Evolutionary conservation across 768 basidiomycete genomes (phyloP).

Genomic region (Tricholoma sp.): DNA sequence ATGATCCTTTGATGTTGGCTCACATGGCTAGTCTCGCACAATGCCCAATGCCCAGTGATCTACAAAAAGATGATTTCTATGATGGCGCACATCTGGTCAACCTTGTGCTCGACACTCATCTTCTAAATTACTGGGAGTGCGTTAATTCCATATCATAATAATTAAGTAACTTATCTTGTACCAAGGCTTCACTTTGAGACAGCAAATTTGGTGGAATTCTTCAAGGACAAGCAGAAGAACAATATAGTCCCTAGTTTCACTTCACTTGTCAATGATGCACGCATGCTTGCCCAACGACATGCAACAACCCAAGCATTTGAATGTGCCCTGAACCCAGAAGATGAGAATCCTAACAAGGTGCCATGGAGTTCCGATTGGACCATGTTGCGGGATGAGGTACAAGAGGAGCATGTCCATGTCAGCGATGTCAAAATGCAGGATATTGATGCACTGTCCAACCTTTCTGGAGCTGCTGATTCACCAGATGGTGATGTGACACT

Average conservation of each 20-base stretch:
- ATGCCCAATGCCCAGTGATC: constrained; percentile 17
- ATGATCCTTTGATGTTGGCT: no score
- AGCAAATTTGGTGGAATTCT: constrained; percentile 2
- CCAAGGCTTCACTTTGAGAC: constrained; percentile 11
- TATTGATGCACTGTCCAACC: neutral
- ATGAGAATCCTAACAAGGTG: neutral
- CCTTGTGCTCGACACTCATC: constrained; percentile 14
- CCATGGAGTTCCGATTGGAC: constrained; percentile 5
- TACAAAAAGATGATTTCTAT: constrained; percentile 22
- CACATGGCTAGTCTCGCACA: no score
- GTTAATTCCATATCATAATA: no score
- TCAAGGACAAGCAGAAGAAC: neutral
- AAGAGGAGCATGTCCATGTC: no score
- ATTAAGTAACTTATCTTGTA: no score
- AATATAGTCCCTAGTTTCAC: constrained; percentile 1
- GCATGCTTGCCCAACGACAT: constrained; percentile 1
- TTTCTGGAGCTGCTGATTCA: neutral
- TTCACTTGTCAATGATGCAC: neutral
- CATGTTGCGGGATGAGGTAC: no score
- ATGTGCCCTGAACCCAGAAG: neutral
- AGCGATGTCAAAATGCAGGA: constrained; percentile 1
- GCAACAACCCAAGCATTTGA: constrained; percentile 4
- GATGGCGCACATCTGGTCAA: constrained; percentile 15
- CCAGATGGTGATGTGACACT: constrained; percentile 10
- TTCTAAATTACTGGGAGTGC: constrained; percentile 21